A percentile compares a stretch with the other conserved stretches of the same genome.
Conservation (phyloP, 139 green algal genomes). For the Chlamydomonas applanata region DNA sequence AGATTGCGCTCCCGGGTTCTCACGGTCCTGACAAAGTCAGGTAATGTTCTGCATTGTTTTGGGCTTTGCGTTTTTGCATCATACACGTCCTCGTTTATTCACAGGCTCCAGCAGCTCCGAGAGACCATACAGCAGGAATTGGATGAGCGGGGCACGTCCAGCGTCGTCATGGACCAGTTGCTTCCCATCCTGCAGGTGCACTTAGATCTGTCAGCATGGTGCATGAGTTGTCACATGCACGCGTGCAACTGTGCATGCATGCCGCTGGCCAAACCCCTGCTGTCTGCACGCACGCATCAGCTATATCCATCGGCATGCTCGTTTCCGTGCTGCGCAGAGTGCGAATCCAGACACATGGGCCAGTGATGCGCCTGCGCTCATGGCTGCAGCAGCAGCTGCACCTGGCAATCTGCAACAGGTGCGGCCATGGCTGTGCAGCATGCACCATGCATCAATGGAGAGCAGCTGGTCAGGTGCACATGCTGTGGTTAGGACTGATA, state of each 20-base stretch:
- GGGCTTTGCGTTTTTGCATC: too few relatives aligned
- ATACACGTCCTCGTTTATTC: neutral
- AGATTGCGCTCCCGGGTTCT: neutral
- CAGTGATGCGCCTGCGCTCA: neutral
- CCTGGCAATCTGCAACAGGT: slow-evolving; percentile 7
- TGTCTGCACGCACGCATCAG: too few relatives aligned
- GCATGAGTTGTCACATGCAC: too few relatives aligned
- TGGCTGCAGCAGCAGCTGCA: slow-evolving; percentile 1
- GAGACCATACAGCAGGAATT: slow-evolving; percentile 38
- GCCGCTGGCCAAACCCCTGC: too few relatives aligned
- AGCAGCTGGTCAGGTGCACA: too few relatives aligned
- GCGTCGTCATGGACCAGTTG: slow-evolving; percentile 33
- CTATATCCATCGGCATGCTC: neutral
- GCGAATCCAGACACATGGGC: slow-evolving; percentile 7
- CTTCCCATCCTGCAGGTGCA: slow-evolving; percentile 15
- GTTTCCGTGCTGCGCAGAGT: neutral
- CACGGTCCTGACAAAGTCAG: neutral
- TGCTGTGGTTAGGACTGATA: too few relatives aligned
- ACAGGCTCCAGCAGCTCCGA: slow-evolving; percentile 30
- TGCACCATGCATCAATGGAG: too few relatives aligned
- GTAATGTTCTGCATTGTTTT: neutral
- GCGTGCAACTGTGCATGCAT: too few relatives aligned
- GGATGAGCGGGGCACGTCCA: slow-evolving; percentile 32
- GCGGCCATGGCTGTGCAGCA: neutral
- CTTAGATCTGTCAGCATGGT: neutral